Conservation (phyloP, 1,284 basidiomycete genomes). For the Caloboletus inedulis region DNA sequence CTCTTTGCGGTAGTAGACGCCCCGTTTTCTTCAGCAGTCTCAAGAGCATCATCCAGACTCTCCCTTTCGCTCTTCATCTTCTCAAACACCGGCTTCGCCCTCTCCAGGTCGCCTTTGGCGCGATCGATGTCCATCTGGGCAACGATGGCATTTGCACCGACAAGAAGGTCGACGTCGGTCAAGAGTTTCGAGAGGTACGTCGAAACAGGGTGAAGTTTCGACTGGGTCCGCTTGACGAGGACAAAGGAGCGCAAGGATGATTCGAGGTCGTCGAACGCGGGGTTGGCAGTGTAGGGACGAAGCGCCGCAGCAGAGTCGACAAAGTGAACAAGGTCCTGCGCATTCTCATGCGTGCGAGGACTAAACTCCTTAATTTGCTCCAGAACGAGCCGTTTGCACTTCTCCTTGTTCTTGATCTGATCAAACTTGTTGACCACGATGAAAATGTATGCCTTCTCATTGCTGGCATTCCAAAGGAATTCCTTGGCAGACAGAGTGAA, state of each 20-base stretch:
- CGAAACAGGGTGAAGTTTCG: constrained; percentile 93
- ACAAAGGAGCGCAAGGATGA: constrained; percentile 94
- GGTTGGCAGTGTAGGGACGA: constrained; percentile 60
- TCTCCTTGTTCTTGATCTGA: constrained; percentile 93
- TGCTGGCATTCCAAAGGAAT: constrained; percentile 90
- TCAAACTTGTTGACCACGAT: constrained; percentile 99
- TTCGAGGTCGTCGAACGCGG: constrained; percentile 85
- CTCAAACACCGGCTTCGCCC: constrained; percentile 81
- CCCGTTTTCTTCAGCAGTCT: constrained; percentile 77
- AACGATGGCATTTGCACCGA: constrained; percentile 82
- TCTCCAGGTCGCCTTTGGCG: constrained; percentile 70
- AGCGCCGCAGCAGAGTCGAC: constrained; percentile 85
- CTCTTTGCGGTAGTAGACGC: constrained; percentile 52
- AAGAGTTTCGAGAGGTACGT: constrained; percentile 91
- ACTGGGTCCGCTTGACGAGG: constrained; percentile 90
- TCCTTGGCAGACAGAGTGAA: constrained; percentile 96
- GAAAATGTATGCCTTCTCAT: constrained; percentile 98
- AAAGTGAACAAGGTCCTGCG: constrained; percentile 95
- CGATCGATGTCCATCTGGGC: constrained; percentile 79
- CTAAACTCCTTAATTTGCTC: constrained; percentile 95
- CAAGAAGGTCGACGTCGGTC: constrained; percentile 85
- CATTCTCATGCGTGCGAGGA: constrained; percentile 88
- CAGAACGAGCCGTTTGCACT: constrained; percentile 85
- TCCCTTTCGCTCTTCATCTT: constrained; percentile 78
- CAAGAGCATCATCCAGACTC: constrained; percentile 75